These are phyloP conservation scores for Solanum chilense DNA, from an alignment of 257 asterid genomes.

Conservation along the genomic window DNA sequence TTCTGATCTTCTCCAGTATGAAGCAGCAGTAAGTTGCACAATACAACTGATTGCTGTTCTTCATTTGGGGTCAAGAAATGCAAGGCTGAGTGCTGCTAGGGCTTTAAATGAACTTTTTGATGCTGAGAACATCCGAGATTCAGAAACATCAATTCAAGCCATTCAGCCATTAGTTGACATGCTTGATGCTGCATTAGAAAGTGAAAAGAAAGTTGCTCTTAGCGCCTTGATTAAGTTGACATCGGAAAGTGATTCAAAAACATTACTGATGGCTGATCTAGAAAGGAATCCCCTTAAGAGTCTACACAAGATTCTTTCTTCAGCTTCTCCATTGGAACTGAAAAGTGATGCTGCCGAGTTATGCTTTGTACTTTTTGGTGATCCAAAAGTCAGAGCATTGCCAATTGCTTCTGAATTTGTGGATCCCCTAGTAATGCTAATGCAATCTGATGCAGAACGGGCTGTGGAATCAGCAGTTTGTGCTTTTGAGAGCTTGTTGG, in stretches of 20 bases:
- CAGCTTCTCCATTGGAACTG: constrained; percentile 42
- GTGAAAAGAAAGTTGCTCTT: constrained; percentile 64
- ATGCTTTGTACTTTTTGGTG: constrained; percentile 49
- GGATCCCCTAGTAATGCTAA: constrained; percentile 55
- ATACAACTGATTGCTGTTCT: constrained; percentile 78
- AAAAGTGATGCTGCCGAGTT: constrained; percentile 69
- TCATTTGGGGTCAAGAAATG: constrained; percentile 77
- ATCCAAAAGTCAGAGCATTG: constrained; percentile 43
- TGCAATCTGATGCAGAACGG: constrained; percentile 48
- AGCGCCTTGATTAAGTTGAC: constrained; percentile 66
- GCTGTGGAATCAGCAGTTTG: constrained; percentile 68
- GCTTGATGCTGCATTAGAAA: constrained; percentile 46
- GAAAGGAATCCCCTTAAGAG: constrained; percentile 59
- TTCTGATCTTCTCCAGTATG: constrained; percentile 45
- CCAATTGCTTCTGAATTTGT: constrained; percentile 44
- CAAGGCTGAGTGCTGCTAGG: constrained; percentile 67
- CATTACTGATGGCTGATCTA: constrained; percentile 48
- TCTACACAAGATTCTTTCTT: constrained; percentile 46
- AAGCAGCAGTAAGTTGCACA: constrained; percentile 57
- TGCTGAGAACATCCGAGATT: constrained; percentile 52
- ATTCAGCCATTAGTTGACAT: constrained; percentile 73
- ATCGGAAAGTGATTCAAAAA: constrained; percentile 37
- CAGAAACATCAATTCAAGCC: constrained; percentile 67
- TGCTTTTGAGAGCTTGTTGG: constrained; percentile 74
- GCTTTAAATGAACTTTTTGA: constrained; percentile 64